Percentiles rank a stretch among this genome's conserved stretches.
These are phyloP conservation scores for Leucocoprinus birnbaumii DNA, from an alignment of 768 basidiomycete species.

Conservation along the genomic window DNA sequence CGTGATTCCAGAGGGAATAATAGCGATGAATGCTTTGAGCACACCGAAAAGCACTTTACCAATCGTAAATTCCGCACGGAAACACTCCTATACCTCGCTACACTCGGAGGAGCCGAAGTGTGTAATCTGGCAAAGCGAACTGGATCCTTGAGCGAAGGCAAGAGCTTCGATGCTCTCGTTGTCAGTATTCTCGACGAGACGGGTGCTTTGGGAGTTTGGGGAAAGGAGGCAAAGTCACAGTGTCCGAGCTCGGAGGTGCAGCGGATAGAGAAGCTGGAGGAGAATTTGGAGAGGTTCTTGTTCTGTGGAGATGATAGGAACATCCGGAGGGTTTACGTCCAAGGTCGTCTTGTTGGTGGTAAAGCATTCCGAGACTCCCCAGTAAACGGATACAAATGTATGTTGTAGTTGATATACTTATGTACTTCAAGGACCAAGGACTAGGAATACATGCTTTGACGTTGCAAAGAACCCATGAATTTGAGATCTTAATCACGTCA, in stretches of 20 bases:
- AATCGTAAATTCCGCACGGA: slow-evolving; percentile 67
- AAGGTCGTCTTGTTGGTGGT: slow-evolving; percentile 78
- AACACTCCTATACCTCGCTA: slow-evolving; percentile 86
- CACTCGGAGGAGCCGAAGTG: slow-evolving; percentile 85
- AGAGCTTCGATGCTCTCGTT: slow-evolving; percentile 87
- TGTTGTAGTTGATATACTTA: too few species aligned
- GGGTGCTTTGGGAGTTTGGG: slow-evolving; percentile 45
- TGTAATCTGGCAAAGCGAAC: slow-evolving; percentile 65
- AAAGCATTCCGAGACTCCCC: slow-evolving; percentile 28
- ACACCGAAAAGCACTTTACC: slow-evolving; percentile 31
- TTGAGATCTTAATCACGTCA: too few species aligned
- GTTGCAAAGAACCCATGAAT: too few species aligned
- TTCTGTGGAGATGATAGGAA: slow-evolving; percentile 88
- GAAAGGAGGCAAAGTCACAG: slow-evolving; percentile 14
- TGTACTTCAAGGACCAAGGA: too few species aligned
- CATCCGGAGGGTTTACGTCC: slow-evolving; percentile 79
- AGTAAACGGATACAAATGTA: too few species aligned
- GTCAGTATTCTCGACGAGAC: slow-evolving; percentile 53
- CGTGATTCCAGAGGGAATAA: too few species aligned
- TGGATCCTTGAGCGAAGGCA: slow-evolving; percentile 78
- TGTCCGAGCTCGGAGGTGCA: slow-evolving; percentile 20
- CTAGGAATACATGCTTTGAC: too few species aligned
- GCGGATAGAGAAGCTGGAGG: slow-evolving; percentile 38
- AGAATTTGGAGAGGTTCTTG: slow-evolving; percentile 77
- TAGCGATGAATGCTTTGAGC: slow-evolving; percentile 39